Base-by-base conservation (phyloP, 139 green algal species). In the Mesotaenium endlicherianum region DNA sequence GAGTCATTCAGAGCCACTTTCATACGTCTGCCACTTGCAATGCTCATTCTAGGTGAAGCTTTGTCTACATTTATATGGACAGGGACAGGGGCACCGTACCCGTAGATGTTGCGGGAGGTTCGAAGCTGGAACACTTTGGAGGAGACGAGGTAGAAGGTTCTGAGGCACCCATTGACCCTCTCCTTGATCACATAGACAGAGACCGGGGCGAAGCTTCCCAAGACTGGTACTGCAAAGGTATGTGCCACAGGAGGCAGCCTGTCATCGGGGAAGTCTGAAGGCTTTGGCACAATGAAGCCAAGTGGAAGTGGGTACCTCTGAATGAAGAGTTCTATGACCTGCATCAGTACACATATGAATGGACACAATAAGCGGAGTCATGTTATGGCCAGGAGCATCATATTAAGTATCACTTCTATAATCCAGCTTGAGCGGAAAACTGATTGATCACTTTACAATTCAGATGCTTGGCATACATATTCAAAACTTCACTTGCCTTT, bases 261-360 rank as follows among this genome's bases (percentile, higher is more conserved):
- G 6, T 72, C 36, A 47, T 8, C 43, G 60, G 60, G 60, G 60
- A 72, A 38, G 11, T 72, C 60, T 11, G 36, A 36, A 40, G 43
- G 60, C 43, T 72, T 72, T 72, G 60, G 60, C 43, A 72, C 60
- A 40, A 72, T 72, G 43, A 72, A 11, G 11, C 60, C 8, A 72
- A 72, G 60, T 6, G 60, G 6, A 8, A 72, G 43, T 6, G 60
- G 60, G 11, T n/a, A 72, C 43, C 43, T 72, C 43, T 38, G 60
- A 11, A 72, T 72, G 11, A 72, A 72, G 8, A 72, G 11, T 47
- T 72, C 60, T 38, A 72, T 47, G 5, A 72, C 60, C 60, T 72
- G 60, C 6, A 36, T 38, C 20, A 64, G 20, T 34, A 64, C 20
- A 26, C 50, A n/a, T n/a, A n/a, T n/a, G 20, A 64, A 64, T 20